A percentile compares a stretch with the other conserved stretches of the same genome.
phyloP scores from a whole-genome alignment of 108 stramenopile genomes.

The Chaetoceros muelleri region DNA sequence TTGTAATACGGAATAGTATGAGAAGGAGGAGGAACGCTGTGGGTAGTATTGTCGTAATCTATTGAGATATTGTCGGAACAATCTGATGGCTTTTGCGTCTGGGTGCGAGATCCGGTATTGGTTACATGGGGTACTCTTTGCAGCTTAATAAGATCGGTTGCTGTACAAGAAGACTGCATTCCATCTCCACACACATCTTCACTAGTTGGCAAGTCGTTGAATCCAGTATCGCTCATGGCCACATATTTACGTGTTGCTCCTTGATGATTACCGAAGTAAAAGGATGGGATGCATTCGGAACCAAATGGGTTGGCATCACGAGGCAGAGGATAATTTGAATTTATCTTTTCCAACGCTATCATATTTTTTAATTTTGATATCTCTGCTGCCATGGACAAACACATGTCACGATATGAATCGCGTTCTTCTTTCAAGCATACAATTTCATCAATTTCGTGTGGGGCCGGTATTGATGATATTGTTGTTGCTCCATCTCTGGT shows the following conservation, averaged over 20 bases:
- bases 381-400: conserved; percentile 73
- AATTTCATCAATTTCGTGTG: conserved; percentile 47
- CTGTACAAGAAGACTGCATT: not conserved
- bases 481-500: conserved; percentile 61
- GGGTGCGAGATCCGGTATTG: not conserved
- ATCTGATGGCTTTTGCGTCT: not conserved
- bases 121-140: not conserved
- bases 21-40: not conserved
- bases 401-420: conserved; percentile 65
- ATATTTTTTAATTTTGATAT: conserved; percentile 69
- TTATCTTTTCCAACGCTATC: conserved; percentile 32
- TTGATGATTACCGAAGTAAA: conserved; percentile 19
- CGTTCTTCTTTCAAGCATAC: conserved; percentile 51
- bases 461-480: conserved; percentile 53
- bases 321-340: conserved; percentile 20
- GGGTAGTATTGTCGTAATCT: not conserved
- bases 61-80: not conserved
- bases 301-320: conserved; percentile 29
- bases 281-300: conserved; percentile 30
- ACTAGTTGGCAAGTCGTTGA: conserved; percentile 39
- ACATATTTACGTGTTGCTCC: conserved; percentile 20
- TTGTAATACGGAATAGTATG: not conserved
- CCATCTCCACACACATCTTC: too few relatives aligned
- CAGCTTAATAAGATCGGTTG: not conserved
- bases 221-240: conserved; percentile 82